Evolutionary conservation across 768 basidiomycete genomes (phyloP).

Genomic region (Boletus subcaerulescens): DNA sequence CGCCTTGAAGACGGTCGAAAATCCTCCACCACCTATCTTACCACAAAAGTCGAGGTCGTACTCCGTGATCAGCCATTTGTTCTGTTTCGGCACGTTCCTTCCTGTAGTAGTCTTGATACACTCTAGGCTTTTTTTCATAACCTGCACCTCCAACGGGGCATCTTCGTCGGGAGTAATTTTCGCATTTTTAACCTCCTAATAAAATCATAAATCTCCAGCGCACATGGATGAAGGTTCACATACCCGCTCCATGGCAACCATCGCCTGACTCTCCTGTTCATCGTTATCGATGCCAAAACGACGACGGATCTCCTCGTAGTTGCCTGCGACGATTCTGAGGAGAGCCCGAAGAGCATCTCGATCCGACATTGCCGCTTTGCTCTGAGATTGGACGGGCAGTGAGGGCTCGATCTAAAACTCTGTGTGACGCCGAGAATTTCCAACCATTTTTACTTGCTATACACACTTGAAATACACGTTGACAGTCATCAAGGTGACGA

Average conservation of each 20-base stretch:
- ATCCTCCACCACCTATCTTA: constrained; percentile 26
- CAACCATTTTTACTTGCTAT: no score
- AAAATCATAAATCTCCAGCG: no score
- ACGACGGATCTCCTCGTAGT: neutral
- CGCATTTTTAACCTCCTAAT: neutral
- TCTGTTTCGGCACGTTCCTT: constrained; percentile 1
- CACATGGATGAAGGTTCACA: neutral
- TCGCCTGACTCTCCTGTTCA: constrained; percentile 3
- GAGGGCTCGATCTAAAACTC: neutral
- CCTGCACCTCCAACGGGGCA: neutral
- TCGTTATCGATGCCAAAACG: neutral
- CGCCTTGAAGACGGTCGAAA: constrained; percentile 8
- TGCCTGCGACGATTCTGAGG: neutral
- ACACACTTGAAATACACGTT: neutral
- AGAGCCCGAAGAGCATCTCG: neutral
- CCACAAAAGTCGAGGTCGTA: constrained; percentile 27
- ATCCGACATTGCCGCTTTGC: neutral
- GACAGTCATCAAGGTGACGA: neutral
- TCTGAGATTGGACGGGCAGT: neutral
- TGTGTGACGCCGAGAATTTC: neutral
- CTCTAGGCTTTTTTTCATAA: constrained; percentile 1
- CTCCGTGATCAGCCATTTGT: constrained; percentile 24
- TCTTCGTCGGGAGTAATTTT: neutral
- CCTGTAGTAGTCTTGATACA: constrained; percentile 4
- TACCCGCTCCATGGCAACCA: constrained; percentile 5